Evolutionary conservation across 2,329 filamentous ascomycete species (phyloP), one percentile per base, ranked within the genome.

Genomic region (Beauveria pseudobassiana): DNA sequence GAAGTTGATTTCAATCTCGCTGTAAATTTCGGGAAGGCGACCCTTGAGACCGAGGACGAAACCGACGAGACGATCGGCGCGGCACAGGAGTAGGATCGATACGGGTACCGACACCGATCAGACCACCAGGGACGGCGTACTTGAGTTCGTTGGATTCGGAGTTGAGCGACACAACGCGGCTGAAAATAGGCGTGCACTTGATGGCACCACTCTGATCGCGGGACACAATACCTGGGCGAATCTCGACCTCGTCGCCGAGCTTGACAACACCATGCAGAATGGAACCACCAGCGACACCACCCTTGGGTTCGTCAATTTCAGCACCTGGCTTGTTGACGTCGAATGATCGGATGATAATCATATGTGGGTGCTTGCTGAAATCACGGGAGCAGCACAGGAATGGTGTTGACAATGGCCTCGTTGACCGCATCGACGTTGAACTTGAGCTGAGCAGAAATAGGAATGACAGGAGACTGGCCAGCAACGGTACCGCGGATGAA

Each of bases 311-410:
- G 64, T 98, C 93, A 67, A 99, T 98, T 78, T 97, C 95, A 48
- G 95, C 93, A 84, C 95, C 95, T 48, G 95, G 95, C 85, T 99
- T 99, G 87, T 99, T 99, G 72, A 99, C 96, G 73, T 99, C 95
- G 76, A 99, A 99, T 2, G 93, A 98, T 76, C 95, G 91, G 76
- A 99, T 99, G 73, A 99, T 88, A 72, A 99, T 99, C 91, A 99
- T 97, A 79, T 96, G 93, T 49, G 95, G 95, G 67, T 93, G 90
- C 70, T 89, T 86, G 68, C 87, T 87, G 80, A 99, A 98, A 76
- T 98, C 93, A 76, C 95, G 86, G 64, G 89, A n/a, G 79, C 18
- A 95, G 95, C 10, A 98, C 88, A 28, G 95, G 95, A 69, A 99
- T 97, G 71, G 91, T 96, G 73, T 91, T 92, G 76, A 97, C 91